phyloP scores from a whole-genome alignment of 1,139 yeast genomes.

The Candida tropicalis region DNA sequence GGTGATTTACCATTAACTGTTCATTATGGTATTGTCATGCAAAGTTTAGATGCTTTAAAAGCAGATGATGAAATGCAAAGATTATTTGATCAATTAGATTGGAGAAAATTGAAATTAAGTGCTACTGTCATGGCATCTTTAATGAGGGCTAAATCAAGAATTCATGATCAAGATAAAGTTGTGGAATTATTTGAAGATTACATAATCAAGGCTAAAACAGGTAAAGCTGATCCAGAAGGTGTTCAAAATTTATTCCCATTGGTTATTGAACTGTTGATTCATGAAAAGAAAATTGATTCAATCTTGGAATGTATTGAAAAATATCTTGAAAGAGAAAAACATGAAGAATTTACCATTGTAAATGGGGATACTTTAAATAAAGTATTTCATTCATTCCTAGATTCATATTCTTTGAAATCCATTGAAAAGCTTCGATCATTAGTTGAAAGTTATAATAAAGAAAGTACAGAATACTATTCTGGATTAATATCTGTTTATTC shows the following conservation, averaged over 20 bases:
- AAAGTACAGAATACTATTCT: slow-evolving; percentile 20
- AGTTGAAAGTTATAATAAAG: slow-evolving; percentile 21
- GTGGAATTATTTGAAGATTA: slow-evolving; percentile 23
- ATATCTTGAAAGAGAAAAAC: slow-evolving; percentile 26
- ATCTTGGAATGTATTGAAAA: slow-evolving; percentile 45
- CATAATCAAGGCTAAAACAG: slow-evolving; percentile 4
- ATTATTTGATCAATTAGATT: slow-evolving; percentile 50
- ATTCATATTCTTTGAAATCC: slow-evolving; percentile 26
- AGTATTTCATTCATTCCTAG: slow-evolving; percentile 24
- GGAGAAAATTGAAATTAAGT: slow-evolving; percentile 52
- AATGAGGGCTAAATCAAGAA: slow-evolving; percentile 47
- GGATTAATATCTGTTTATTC: slow-evolving; percentile 31
- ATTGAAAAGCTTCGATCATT: slow-evolving; percentile 24
- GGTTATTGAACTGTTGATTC: slow-evolving; percentile 43
- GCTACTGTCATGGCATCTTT: slow-evolving; percentile 51
- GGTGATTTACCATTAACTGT: slow-evolving; percentile 56
- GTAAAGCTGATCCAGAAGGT: slow-evolving; percentile 6
- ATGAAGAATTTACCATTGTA: slow-evolving; percentile 21
- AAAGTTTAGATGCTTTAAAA: slow-evolving; percentile 61
- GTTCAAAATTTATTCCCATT: slow-evolving; percentile 33
- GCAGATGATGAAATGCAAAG: slow-evolving; percentile 54
- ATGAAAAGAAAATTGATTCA: slow-evolving; percentile 34
- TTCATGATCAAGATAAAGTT: slow-evolving; percentile 50
- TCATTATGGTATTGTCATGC: slow-evolving; percentile 69
- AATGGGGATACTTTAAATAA: slow-evolving; percentile 18